Evolutionary conservation across 768 basidiomycete genomes (phyloP).

Genomic region (Suillus hirtellus): DNA sequence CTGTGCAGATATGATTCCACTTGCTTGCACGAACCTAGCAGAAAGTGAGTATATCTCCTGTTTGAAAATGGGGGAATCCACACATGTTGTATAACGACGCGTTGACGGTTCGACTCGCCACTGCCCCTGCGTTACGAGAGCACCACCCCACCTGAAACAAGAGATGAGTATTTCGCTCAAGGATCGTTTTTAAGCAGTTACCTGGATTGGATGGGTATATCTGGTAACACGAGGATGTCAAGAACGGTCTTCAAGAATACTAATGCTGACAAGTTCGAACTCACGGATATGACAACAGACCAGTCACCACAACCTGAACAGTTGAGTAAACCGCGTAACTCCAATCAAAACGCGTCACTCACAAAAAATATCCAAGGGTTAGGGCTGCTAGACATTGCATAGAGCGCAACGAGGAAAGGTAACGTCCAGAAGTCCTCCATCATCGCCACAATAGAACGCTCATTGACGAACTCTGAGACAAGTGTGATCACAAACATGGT

Average conservation of each 20-base stretch:
- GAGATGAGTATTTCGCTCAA: background rate
- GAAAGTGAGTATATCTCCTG: background rate
- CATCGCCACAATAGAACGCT: slow-evolving; percentile 56
- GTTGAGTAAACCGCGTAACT: background rate
- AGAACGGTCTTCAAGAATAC: slow-evolving; percentile 13
- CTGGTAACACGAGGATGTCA: slow-evolving; percentile 20
- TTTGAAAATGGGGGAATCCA: background rate
- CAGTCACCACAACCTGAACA: slow-evolving; percentile 42
- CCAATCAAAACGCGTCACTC: slow-evolving; percentile 16
- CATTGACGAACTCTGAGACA: slow-evolving; percentile 52
- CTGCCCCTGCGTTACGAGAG: slow-evolving; percentile 59
- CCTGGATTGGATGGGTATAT: slow-evolving; percentile 52
- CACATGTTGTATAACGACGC: slow-evolving; percentile 62
- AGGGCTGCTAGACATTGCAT: slow-evolving; percentile 45
- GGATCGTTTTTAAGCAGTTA: slow-evolving; percentile 10
- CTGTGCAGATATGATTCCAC: slow-evolving; percentile 47
- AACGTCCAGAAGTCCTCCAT: slow-evolving; percentile 58
- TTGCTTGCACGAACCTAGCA: slow-evolving; percentile 43
- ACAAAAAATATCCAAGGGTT: slow-evolving; percentile 59
- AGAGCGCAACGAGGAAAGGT: slow-evolving; percentile 60
- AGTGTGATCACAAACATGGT: slow-evolving; percentile 52
- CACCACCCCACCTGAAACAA: slow-evolving; percentile 51
- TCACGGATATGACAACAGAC: slow-evolving; percentile 47
- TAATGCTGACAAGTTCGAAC: slow-evolving; percentile 10
- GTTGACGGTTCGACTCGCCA: slow-evolving; percentile 59